Evolutionary conservation across 805 yeast species (phyloP).

Genomic region (Kodamaea jinghongensis): DNA sequence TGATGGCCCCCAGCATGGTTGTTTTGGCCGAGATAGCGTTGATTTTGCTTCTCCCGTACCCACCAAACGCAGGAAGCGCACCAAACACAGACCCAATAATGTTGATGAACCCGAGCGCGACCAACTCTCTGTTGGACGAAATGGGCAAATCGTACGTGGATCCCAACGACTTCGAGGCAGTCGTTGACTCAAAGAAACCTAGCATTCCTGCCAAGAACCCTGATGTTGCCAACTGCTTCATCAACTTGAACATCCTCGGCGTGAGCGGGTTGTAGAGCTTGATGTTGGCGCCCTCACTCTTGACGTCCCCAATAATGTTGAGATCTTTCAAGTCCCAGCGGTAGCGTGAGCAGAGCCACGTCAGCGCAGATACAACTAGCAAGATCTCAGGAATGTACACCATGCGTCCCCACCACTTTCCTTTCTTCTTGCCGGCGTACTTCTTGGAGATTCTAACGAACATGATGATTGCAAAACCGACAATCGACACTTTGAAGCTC

Average conservation of each 20-base stretch:
- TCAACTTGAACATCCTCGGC: slow-evolving; percentile 45
- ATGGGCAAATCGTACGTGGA: slow-evolving; percentile 67
- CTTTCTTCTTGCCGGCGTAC: slow-evolving; percentile 18
- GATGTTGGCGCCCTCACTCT: slow-evolving; percentile 38
- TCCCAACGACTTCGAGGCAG: slow-evolving; percentile 86
- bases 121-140: slow-evolving; percentile 85
- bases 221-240: slow-evolving; percentile 61
- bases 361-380: slow-evolving; percentile 62
- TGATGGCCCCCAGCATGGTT: slow-evolving; percentile 76
- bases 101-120: slow-evolving; percentile 82
- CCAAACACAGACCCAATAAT: slow-evolving; percentile 61
- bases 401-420: slow-evolving; percentile 30
- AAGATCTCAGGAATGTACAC: slow-evolving; percentile 84
- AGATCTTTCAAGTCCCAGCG: slow-evolving; percentile 58
- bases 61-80: slow-evolving; percentile 90
- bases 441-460: slow-evolving; percentile 41
- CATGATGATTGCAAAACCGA: slow-evolving; percentile 49
- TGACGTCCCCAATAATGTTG: slow-evolving; percentile 66
- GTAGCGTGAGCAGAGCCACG: slow-evolving; percentile 47
- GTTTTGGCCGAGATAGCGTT: slow-evolving; percentile 84
- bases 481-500: slow-evolving; percentile 60
- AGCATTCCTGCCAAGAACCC: slow-evolving; percentile 73
- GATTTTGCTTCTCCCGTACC: slow-evolving; percentile 89
- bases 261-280: slow-evolving; percentile 57
- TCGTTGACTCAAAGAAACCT: slow-evolving; percentile 91